Percentiles rank a stretch among this genome's conserved stretches.
These are phyloP conservation scores for Trametes villosa DNA, from an alignment of 768 basidiomycete genomes.

Conservation along the genomic window DNA sequence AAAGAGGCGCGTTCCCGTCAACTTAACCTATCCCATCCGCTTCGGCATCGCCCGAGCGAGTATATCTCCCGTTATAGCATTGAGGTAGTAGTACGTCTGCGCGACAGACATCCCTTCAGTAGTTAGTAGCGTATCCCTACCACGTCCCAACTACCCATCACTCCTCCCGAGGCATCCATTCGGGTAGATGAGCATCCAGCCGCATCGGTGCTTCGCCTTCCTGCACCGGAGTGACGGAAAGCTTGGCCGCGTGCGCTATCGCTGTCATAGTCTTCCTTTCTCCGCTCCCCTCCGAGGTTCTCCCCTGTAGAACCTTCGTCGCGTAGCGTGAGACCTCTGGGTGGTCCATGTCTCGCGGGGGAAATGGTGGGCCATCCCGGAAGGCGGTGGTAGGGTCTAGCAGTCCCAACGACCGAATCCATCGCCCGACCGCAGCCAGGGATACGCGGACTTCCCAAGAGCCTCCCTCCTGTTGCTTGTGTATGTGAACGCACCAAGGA, in stretches of 20 bases:
- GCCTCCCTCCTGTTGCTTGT: conserved; percentile 52
- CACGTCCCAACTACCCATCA: background rate
- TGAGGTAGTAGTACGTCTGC: too few species aligned
- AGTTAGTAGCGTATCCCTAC: background rate
- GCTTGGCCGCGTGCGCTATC: conserved; percentile 49
- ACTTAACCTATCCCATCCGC: too few species aligned
- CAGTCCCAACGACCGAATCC: conserved; percentile 59
- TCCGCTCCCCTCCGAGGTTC: conserved; percentile 10
- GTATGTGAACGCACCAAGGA: background rate
- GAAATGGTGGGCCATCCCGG: conserved; percentile 44
- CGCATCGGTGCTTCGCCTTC: conserved; percentile 44
- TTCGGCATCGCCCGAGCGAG: too few species aligned
- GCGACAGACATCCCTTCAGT: too few species aligned
- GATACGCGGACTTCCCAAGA: conserved; percentile 66
- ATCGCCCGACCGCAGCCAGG: conserved; percentile 57
- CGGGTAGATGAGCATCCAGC: conserved; percentile 35
- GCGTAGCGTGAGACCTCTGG: conserved; percentile 40
- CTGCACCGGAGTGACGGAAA: conserved; percentile 47
- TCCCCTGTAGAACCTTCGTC: conserved; percentile 9
- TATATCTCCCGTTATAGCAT: too few species aligned
- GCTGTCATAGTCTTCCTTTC: conserved; percentile 39
- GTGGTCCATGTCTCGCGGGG: conserved; percentile 37
- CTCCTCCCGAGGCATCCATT: conserved; percentile 33
- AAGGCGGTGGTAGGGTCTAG: conserved; percentile 47
- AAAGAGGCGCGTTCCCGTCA: too few species aligned